A percentile compares a stretch with the other conserved stretches of the same genome.
Conservation (phyloP, 441 rosid species). For the Jatropha multifida region DNA sequence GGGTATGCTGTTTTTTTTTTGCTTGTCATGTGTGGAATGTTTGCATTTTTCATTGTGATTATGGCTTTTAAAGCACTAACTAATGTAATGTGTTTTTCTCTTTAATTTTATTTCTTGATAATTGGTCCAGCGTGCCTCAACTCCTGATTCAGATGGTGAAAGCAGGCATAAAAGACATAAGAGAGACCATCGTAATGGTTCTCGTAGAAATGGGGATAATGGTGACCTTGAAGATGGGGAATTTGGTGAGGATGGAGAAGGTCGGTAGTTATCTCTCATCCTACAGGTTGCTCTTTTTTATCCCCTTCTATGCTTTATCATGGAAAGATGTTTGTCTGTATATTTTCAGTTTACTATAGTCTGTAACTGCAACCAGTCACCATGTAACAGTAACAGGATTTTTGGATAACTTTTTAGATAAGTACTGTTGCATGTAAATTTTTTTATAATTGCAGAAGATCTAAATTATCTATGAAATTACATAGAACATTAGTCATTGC, state of each 20-base stretch:
- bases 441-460: conserved; percentile 10
- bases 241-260: conserved; percentile 58
- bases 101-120: conserved; percentile 13
- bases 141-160: conserved; percentile 90
- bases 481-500: neutral
- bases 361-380: conserved; percentile 2
- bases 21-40: neutral
- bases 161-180: conserved; percentile 66
- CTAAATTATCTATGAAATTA: neutral
- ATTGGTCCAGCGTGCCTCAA: conserved; percentile 63
- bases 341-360: conserved; percentile 8
- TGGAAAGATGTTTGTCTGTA: conserved; percentile 7
- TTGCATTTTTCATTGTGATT: neutral
- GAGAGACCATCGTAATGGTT: conserved; percentile 62
- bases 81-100: neutral
- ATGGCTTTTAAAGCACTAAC: neutral
- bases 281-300: conserved; percentile 19
- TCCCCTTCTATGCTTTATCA: conserved; percentile 14
- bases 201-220: conserved; percentile 48
- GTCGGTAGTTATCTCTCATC: conserved; percentile 35
- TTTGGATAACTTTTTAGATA: conserved; percentile 14
- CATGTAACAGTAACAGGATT: conserved; percentile 12
- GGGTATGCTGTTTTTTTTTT: conserved; percentile 40
- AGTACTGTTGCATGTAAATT: neutral
- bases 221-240: conserved; percentile 96